A percentile compares a stretch with the other conserved stretches of the same genome.
Evolutionary conservation across 352 stramenopile genomes (phyloP).

Genomic region (Peronospora tabacina): DNA sequence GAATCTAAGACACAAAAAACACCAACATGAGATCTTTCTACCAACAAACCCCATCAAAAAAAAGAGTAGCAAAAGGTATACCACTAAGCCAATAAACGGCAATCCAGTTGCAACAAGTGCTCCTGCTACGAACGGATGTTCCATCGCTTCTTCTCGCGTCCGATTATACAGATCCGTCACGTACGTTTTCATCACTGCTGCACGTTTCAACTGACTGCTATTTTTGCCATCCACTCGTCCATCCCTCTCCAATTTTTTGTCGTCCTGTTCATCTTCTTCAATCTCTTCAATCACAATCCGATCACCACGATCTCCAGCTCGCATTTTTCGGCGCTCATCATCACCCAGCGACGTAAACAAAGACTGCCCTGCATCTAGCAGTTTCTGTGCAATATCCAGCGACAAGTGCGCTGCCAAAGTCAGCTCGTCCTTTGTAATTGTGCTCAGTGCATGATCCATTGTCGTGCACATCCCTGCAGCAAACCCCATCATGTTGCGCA

Average conservation of each 20-base stretch:
- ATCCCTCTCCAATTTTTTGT: constrained; percentile 4
- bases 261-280: constrained; percentile 24
- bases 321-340: constrained; percentile 39
- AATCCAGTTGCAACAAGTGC: constrained; percentile 50
- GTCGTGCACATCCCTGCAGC: constrained; percentile 66
- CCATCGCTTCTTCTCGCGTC: constrained; percentile 33
- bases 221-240: not conserved
- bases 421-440: constrained; percentile 68
- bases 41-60: not conserved
- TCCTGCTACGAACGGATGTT: constrained; percentile 58
- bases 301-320: constrained; percentile 30
- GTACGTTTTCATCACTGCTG: constrained; percentile 39
- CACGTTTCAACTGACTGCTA: constrained; percentile 15
- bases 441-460: constrained; percentile 64
- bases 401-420: constrained; percentile 58
- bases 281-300: constrained; percentile 69
- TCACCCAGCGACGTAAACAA: constrained; percentile 69
- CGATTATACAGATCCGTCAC: constrained; percentile 36
- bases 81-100: constrained; percentile 71
- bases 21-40: not conserved
- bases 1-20: constrained; percentile 39
- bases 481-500: constrained; percentile 68
- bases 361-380: constrained; percentile 57
- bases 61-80: constrained; percentile 19
- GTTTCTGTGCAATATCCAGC: constrained; percentile 62